Conservation (phyloP, 2,329 filamentous ascomycete genomes). For the Apiospora kogelbergensis region DNA sequence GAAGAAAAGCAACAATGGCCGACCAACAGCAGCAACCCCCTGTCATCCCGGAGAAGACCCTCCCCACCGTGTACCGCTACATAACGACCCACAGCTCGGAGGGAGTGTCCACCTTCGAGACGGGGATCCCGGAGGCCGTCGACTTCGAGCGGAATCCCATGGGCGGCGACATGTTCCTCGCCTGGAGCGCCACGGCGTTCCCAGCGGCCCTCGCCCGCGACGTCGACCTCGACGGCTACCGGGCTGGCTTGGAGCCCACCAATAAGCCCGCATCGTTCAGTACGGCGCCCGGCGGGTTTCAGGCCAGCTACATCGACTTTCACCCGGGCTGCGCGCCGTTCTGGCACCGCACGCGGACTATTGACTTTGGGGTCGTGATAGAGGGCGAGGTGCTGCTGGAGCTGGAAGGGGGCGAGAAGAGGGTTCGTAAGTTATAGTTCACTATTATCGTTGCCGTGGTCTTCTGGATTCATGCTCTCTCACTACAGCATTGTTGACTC, state of each 20-base stretch:
- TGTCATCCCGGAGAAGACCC: neutral
- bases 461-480: too few species aligned
- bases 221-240: conserved; percentile 14
- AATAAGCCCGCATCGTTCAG: conserved; percentile 12
- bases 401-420: conserved; percentile 15
- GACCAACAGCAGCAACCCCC: neutral
- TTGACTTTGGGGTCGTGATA: conserved; percentile 15
- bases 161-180: conserved; percentile 14
- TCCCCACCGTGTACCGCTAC: conserved; percentile 32
- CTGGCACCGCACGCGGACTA: conserved; percentile 13
- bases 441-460: too few species aligned
- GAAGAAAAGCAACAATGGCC: too few species aligned
- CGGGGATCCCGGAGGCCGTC: conserved; percentile 9
- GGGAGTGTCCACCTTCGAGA: conserved; percentile 20
- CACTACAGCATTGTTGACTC: too few species aligned
- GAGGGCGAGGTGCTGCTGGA: conserved; percentile 15
- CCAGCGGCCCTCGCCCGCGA: conserved; percentile 8
- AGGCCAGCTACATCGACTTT: conserved; percentile 14
- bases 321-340: conserved; percentile 12
- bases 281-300: conserved; percentile 9
- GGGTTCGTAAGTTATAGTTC: conserved; percentile 6
- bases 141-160: conserved; percentile 10
- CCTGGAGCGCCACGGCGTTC: conserved; percentile 11
- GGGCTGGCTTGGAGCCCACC: neutral
- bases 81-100: conserved; percentile 32